Percentiles rank a stretch among this genome's conserved stretches.
Evolutionary conservation across 2,329 filamentous ascomycete genomes (phyloP).

Genomic region (Calonectria henricotiae): DNA sequence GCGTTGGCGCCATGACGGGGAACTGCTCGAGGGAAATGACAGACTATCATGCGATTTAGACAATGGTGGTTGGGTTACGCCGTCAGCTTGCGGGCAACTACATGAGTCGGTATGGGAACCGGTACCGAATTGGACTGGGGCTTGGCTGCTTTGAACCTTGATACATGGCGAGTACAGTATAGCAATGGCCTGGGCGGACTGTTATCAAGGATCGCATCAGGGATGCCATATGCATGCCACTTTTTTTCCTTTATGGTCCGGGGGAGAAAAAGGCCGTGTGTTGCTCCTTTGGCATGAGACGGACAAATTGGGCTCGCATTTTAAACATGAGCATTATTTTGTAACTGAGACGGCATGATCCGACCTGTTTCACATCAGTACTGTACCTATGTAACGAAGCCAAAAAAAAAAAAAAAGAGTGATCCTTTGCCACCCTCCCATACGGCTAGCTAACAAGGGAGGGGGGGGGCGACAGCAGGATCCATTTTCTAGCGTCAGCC

Average conservation of each 20-base stretch:
- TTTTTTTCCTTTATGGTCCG: not conserved
- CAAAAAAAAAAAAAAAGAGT: not conserved
- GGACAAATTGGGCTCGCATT: constrained; percentile 27
- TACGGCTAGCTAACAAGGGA: too few relatives aligned
- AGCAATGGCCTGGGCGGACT: not conserved
- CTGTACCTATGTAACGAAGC: not conserved
- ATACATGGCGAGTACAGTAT: constrained; percentile 21
- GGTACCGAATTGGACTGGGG: constrained; percentile 9
- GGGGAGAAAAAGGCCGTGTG: not conserved
- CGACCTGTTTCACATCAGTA: constrained; percentile 4
- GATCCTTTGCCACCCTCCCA: too few relatives aligned
- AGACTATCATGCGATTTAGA: constrained; percentile 32
- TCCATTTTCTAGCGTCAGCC: too few relatives aligned
- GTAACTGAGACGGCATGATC: not conserved
- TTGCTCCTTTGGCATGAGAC: constrained; percentile 22
- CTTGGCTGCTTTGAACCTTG: constrained; percentile 11
- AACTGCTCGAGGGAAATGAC: constrained; percentile 29
- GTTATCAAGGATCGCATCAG: constrained; percentile 24
- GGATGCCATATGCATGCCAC: constrained; percentile 10
- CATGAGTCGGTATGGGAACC: constrained; percentile 21
- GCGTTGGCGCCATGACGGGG: constrained; percentile 27
- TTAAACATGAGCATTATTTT: not conserved
- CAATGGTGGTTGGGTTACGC: constrained; percentile 19
- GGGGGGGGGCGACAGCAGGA: too few relatives aligned
- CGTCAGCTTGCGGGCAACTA: constrained; percentile 23